A percentile compares a stretch with the other conserved stretches of the same genome.
phyloP scores from a whole-genome alignment of 306 rosid species.

The Astragalus membranaceus region DNA sequence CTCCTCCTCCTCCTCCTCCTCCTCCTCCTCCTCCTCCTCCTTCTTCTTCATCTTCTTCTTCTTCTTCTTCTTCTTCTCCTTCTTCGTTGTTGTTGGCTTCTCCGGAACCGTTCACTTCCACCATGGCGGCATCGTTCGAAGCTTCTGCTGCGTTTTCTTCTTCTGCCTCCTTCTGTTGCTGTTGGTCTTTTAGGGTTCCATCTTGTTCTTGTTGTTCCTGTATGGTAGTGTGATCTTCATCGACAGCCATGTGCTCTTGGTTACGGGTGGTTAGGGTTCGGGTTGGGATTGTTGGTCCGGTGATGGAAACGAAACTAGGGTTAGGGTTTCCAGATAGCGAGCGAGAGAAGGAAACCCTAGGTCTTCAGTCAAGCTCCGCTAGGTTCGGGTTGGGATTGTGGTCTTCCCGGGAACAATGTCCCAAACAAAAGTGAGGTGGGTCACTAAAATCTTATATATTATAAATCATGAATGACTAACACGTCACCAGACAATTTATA shows the following conservation, averaged over 20 bases:
- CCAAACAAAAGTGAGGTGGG: too few species aligned
- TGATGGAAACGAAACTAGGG: constrained; percentile 28
- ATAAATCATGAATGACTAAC: too few species aligned
- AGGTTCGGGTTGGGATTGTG: too few species aligned
- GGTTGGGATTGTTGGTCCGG: constrained; percentile 13
- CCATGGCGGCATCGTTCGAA: background rate
- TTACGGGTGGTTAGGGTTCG: background rate
- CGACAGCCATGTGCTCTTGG: constrained; percentile 29
- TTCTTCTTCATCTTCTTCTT: background rate
- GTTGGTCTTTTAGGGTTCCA: constrained; percentile 20
- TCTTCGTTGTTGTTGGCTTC: constrained; percentile 5
- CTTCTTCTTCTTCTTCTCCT: constrained; percentile 34
- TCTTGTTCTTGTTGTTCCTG: background rate
- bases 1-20: too few species aligned
- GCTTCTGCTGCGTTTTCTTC: background rate
- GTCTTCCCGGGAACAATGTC: too few species aligned
- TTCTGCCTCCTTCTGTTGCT: background rate
- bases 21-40: too few species aligned
- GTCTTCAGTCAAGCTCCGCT: too few species aligned
- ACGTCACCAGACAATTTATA: too few species aligned
- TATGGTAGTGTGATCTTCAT: background rate
- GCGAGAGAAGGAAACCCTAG: background rate
- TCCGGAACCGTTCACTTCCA: constrained; percentile 27
- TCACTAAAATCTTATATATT: too few species aligned
- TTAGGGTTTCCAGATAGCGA: constrained; percentile 34